Conservation (phyloP, 192 early-diverging fungal species). For the Linnemannia zychae region DNA sequence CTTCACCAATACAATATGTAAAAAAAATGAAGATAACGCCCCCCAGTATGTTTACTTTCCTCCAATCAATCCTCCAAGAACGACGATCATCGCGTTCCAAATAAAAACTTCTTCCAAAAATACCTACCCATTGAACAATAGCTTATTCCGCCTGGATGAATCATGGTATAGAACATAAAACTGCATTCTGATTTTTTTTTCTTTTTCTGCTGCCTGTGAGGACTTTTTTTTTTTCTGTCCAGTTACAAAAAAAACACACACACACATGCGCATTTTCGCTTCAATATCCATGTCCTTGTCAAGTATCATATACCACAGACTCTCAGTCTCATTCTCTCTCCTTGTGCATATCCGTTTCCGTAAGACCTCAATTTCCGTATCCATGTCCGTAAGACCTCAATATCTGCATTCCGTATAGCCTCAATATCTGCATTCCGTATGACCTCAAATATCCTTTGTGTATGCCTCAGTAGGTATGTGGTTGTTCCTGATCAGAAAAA, state of each 20-base stretch:
- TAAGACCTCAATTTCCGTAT: no score
- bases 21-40: neutral
- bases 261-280: no score
- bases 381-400: neutral
- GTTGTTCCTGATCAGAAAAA: conserved; percentile 3
- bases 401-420: neutral
- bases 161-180: neutral
- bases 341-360: neutral
- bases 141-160: neutral
- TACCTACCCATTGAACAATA: conserved; percentile 6
- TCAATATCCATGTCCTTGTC: no score
- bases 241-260: no score
- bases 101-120: neutral
- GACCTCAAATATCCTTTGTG: neutral
- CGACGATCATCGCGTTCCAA: neutral
- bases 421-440: neutral
- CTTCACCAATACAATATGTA: no score
- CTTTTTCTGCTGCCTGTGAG: neutral
- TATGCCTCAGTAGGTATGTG: neutral
- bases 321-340: conserved; percentile 19
- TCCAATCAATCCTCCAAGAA: no score
- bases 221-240: no score
- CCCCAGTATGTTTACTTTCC: no score
- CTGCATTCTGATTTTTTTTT: neutral
- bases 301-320: no score